Evolutionary conservation across 139 green algal species (phyloP).

Genomic region (Mychonastes homosphaera): DNA sequence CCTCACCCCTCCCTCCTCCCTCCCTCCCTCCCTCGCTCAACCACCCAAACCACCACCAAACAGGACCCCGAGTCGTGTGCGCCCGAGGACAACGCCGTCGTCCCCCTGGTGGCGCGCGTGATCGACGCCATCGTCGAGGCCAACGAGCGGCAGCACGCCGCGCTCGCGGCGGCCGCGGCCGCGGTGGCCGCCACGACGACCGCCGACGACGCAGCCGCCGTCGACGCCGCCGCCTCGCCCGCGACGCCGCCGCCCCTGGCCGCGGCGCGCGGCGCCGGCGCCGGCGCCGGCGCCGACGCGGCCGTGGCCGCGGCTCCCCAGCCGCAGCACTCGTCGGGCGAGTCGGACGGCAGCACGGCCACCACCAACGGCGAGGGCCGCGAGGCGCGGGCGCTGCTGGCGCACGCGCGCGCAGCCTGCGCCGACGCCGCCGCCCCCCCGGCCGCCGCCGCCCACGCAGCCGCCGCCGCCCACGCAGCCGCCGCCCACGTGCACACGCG

Average conservation of each 20-base stretch:
- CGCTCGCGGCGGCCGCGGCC: no score
- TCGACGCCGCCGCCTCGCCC: no score
- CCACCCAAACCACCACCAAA: no score
- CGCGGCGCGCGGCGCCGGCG: no score
- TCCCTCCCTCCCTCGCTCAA: no score
- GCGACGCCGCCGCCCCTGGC: no score
- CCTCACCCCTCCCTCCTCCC: no score
- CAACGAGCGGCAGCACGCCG: conserved; percentile 15
- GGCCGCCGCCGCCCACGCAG: background rate
- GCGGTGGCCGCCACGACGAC: no score
- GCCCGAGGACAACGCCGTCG: conserved; percentile 14
- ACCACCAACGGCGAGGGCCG: no score
- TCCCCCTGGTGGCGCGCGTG: conserved; percentile 12
- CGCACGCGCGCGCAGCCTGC: background rate
- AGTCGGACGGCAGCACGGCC: no score
- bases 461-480: background rate
- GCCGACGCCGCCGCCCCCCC: background rate
- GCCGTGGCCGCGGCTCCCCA: conserved; percentile 1
- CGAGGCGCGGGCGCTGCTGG: background rate
- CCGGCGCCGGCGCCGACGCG: conserved; percentile 6
- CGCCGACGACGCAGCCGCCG: no score
- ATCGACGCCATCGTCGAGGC: conserved; percentile 5
- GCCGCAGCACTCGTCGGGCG: conserved; percentile 19
- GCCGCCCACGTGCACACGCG: background rate
- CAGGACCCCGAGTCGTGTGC: conserved; percentile 10